These are phyloP conservation scores for Phaeosphaeriaceae sp. DNA, from an alignment of 2,329 filamentous ascomycete species.

Conservation along the genomic window DNA sequence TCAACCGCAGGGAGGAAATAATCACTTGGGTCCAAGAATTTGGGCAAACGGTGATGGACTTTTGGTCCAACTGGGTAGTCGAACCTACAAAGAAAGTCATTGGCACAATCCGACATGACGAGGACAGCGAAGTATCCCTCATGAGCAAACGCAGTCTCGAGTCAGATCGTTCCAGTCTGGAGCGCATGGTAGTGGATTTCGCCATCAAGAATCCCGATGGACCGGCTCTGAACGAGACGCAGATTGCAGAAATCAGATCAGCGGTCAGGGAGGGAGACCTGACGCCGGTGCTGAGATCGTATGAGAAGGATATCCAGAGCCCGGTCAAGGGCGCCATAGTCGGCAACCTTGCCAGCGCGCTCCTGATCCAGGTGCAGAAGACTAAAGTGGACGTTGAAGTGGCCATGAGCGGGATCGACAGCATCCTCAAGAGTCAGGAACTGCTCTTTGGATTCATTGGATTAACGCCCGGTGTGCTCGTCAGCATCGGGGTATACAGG, in stretches of 20 bases:
- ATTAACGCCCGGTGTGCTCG: slow-evolving; percentile 89
- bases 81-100: slow-evolving; percentile 84
- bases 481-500: slow-evolving; percentile 75
- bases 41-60: slow-evolving; percentile 81
- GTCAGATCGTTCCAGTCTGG: slow-evolving; percentile 88
- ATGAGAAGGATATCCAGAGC: slow-evolving; percentile 83
- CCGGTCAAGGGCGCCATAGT: slow-evolving; percentile 83
- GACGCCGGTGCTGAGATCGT: slow-evolving; percentile 88
- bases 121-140: slow-evolving; percentile 91
- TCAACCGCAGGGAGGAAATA: slow-evolving; percentile 78
- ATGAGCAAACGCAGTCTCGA: slow-evolving; percentile 93
- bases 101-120: slow-evolving; percentile 90
- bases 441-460: slow-evolving; percentile 97
- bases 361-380: slow-evolving; percentile 97
- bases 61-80: slow-evolving; percentile 96
- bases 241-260: slow-evolving; percentile 75
- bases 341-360: slow-evolving; percentile 86
- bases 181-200: slow-evolving; percentile 98
- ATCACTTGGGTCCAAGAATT: slow-evolving; percentile 80
- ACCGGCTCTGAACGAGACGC: slow-evolving; percentile 66
- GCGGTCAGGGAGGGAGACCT: slow-evolving; percentile 92
- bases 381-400: slow-evolving; percentile 98
- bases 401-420: slow-evolving; percentile 93
- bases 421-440: slow-evolving; percentile 93
- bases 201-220: slow-evolving; percentile 79